These are phyloP conservation scores for Auriscalpium orientale DNA, from an alignment of 768 basidiomycete species.

Conservation along the genomic window DNA sequence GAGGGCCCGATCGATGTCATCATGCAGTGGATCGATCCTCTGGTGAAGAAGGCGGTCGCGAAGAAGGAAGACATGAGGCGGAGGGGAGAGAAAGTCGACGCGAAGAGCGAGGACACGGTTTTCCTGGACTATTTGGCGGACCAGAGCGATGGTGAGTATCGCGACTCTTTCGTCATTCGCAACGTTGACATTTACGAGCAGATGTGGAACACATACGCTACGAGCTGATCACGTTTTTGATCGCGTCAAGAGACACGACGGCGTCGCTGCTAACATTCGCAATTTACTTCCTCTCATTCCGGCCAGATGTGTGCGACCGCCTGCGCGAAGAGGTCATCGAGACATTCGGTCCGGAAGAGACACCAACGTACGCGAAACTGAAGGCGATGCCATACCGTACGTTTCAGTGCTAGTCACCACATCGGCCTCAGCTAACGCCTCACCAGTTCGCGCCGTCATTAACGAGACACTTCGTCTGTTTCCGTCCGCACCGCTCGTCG, in stretches of 20 bases:
- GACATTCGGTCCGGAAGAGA: slow-evolving; percentile 19
- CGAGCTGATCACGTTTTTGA: slow-evolving; percentile 14
- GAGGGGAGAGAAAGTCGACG: neutral
- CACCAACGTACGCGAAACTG: slow-evolving; percentile 27
- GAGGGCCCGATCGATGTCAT: slow-evolving; percentile 9
- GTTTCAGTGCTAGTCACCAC: neutral
- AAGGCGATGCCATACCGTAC: slow-evolving; percentile 25
- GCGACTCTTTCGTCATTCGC: neutral
- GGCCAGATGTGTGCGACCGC: slow-evolving; percentile 23
- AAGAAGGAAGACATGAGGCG: slow-evolving; percentile 6
- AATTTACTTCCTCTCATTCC: slow-evolving; percentile 25
- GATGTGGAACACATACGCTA: slow-evolving; percentile 16
- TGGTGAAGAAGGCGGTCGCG: slow-evolving; percentile 5
- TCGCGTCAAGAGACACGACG: slow-evolving; percentile 19
- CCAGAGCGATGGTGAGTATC: slow-evolving; percentile 5
- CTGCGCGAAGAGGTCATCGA: slow-evolving; percentile 28
- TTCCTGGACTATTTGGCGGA: slow-evolving; percentile 14
- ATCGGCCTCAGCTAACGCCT: neutral
- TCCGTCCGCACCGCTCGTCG: slow-evolving; percentile 8
- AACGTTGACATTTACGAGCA: neutral
- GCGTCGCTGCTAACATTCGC: slow-evolving; percentile 26
- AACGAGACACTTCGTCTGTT: slow-evolving; percentile 23
- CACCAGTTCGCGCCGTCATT: slow-evolving; percentile 25
- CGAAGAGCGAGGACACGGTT: slow-evolving; percentile 8
- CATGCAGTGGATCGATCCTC: slow-evolving; percentile 11